Percentiles rank a stretch among this genome's conserved stretches.
Conservation (phyloP, 108 stramenopile genomes). For the Cyclotella atomus region DNA sequence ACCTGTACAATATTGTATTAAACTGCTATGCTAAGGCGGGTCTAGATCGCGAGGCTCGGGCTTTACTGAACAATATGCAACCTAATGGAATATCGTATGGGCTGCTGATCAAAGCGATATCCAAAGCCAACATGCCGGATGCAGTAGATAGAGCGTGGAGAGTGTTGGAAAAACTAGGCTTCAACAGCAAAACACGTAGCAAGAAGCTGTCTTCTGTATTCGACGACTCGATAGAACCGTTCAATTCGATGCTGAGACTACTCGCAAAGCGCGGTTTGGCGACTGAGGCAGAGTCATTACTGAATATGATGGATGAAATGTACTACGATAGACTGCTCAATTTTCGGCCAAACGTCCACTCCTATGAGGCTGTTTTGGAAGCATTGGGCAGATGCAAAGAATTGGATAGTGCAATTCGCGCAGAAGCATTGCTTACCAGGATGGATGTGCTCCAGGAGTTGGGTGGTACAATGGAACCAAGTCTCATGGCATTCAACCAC, state of each 20-base stretch:
- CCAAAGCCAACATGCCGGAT: conserved; percentile 14
- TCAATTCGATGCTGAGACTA: conserved; percentile 45
- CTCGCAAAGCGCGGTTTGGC: conserved; percentile 43
- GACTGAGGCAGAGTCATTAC: conserved; percentile 24
- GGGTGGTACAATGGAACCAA: conserved; percentile 32
- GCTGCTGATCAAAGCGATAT: conserved; percentile 42
- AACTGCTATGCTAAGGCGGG: conserved; percentile 76
- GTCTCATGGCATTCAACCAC: conserved; percentile 32
- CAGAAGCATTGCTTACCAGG: conserved; percentile 37
- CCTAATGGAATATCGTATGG: conserved; percentile 29
- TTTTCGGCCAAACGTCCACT: conserved; percentile 18
- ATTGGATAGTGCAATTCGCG: conserved; percentile 19
- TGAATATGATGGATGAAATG: conserved; percentile 37
- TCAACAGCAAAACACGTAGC: conserved; percentile 10
- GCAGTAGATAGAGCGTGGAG: conserved; percentile 35
- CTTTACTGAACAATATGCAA: conserved; percentile 66
- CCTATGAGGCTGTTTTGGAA: conserved; percentile 45
- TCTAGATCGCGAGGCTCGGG: conserved; percentile 50
- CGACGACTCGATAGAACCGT: conserved; percentile 17
- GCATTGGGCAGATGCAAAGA: conserved; percentile 38
- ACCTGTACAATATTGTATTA: conserved; percentile 80
- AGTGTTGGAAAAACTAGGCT: conserved; percentile 27
- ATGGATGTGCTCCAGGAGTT: conserved; percentile 40
- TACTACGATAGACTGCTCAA: conserved; percentile 22
- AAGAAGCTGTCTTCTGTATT: conserved; percentile 8